Evolutionary conservation across 2,329 filamentous ascomycete species (phyloP).

Genomic region (Alternaria metachromatica): DNA sequence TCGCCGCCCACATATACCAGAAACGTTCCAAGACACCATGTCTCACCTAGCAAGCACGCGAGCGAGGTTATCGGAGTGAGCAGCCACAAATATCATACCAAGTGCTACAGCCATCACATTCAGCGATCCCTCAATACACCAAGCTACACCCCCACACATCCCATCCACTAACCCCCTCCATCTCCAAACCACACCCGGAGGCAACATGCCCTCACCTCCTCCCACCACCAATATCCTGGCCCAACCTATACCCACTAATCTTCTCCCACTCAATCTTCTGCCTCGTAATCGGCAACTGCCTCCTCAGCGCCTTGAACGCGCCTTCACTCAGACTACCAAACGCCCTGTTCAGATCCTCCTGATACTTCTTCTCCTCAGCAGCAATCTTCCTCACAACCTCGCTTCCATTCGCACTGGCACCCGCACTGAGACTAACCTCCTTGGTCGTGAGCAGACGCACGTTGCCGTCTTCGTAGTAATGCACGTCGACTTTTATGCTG

Average conservation of each 20-base stretch:
- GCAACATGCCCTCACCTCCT: conserved; percentile 24
- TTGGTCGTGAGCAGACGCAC: conserved; percentile 93
- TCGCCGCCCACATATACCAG: neutral
- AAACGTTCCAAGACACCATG: neutral
- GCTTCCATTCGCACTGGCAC: conserved; percentile 64
- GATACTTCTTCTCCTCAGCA: conserved; percentile 84
- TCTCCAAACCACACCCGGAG: neutral
- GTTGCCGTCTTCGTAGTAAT: conserved; percentile 99
- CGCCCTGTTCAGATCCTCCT: conserved; percentile 92
- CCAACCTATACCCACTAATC: conserved; percentile 82
- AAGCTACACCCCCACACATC: neutral
- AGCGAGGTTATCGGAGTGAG: neutral
- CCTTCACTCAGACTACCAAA: conserved; percentile 90
- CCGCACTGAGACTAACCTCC: conserved; percentile 67
- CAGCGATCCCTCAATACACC: neutral
- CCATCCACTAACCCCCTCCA: neutral
- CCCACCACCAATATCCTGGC: conserved; percentile 61
- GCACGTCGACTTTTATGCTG: conserved; percentile 89
- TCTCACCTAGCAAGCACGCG: neutral
- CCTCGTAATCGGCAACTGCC: conserved; percentile 93
- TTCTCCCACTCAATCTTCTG: conserved; percentile 99
- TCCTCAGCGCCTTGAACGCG: conserved; percentile 89
- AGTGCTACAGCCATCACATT: neutral
- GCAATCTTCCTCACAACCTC: conserved; percentile 82
- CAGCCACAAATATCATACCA: neutral